Conservation (phyloP, 1,284 basidiomycete species). For the Pseudozyma tsukubaensis region DNA sequence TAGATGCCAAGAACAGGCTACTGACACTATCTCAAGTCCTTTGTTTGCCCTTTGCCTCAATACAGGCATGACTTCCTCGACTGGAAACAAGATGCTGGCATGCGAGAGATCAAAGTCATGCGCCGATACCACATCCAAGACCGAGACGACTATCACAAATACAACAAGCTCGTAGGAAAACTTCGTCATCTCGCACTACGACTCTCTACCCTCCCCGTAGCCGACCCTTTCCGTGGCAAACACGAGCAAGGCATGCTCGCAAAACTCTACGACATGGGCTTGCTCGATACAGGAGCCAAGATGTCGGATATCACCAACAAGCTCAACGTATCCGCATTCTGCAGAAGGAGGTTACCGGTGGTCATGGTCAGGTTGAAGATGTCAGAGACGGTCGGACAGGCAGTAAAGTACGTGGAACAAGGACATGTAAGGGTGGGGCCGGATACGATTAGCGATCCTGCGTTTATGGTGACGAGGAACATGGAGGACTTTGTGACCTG, state of each 20-base stretch:
- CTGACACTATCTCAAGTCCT: neutral
- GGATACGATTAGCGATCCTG: conserved; percentile 94
- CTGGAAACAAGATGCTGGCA: conserved; percentile 96
- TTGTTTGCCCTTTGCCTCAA: conserved; percentile 11
- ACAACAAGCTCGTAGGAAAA: conserved; percentile 94
- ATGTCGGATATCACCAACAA: conserved; percentile 75
- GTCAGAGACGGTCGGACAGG: conserved; percentile 96
- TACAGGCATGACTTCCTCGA: conserved; percentile 71
- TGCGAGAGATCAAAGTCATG: conserved; percentile 94
- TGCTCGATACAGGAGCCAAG: conserved; percentile 76
- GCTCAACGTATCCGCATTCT: conserved; percentile 92
- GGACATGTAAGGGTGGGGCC: conserved; percentile 97
- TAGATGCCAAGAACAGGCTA: neutral
- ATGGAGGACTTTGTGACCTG: conserved; percentile 99
- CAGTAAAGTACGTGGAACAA: conserved; percentile 96
- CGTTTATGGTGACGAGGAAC: conserved; percentile 89
- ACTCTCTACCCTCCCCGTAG: conserved; percentile 84
- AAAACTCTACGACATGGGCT: conserved; percentile 97
- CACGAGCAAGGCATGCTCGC: conserved; percentile 88
- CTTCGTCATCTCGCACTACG: conserved; percentile 87
- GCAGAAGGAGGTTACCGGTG: conserved; percentile 88
- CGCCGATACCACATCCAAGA: conserved; percentile 82
- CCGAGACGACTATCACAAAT: conserved; percentile 93
- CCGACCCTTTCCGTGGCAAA: conserved; percentile 86
- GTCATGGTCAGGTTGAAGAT: conserved; percentile 93